Evolutionary conservation across 1,139 yeast genomes (phyloP).

Genomic region (Pichia kudriavzevii): DNA sequence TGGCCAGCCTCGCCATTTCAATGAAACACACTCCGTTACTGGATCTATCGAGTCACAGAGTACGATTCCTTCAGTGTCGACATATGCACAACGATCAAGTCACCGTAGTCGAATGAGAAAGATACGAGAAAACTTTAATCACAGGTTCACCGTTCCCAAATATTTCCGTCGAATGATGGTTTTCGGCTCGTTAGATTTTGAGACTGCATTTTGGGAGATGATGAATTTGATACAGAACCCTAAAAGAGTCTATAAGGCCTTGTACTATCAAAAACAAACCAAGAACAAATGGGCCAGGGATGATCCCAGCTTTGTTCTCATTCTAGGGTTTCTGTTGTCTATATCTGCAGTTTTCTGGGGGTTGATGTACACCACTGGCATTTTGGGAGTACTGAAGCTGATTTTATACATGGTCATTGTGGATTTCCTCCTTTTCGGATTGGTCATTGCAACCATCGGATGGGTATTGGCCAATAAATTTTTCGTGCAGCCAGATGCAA

Average conservation of each 20-base stretch:
- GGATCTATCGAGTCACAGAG: slow-evolving; percentile 24
- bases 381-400: slow-evolving; percentile 53
- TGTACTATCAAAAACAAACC: slow-evolving; percentile 71
- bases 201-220: slow-evolving; percentile 90
- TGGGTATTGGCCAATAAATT: slow-evolving; percentile 68
- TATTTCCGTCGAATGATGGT: slow-evolving; percentile 47
- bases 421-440: slow-evolving; percentile 71
- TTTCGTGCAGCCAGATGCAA: slow-evolving; percentile 32
- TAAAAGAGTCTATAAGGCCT: slow-evolving; percentile 70
- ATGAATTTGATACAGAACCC: slow-evolving; percentile 68
- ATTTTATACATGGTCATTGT: slow-evolving; percentile 78
- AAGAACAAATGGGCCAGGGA: slow-evolving; percentile 76
- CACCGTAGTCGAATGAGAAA: slow-evolving; percentile 19
- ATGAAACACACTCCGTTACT: slow-evolving; percentile 17
- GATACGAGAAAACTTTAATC: slow-evolving; percentile 20
- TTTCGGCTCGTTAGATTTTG: slow-evolving; percentile 82
- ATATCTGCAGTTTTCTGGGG: slow-evolving; percentile 90
- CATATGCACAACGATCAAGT: slow-evolving; percentile 24
- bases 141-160: slow-evolving; percentile 31
- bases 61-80: slow-evolving; percentile 22
- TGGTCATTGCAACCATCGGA: slow-evolving; percentile 58
- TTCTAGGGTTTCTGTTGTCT: slow-evolving; percentile 56
- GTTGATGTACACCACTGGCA: slow-evolving; percentile 61
- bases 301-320: slow-evolving; percentile 80
- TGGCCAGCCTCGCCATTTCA: slow-evolving; percentile 5